phyloP scores from a whole-genome alignment of 495 filamentous ascomycete genomes.

The Cercophora newfieldiana region DNA sequence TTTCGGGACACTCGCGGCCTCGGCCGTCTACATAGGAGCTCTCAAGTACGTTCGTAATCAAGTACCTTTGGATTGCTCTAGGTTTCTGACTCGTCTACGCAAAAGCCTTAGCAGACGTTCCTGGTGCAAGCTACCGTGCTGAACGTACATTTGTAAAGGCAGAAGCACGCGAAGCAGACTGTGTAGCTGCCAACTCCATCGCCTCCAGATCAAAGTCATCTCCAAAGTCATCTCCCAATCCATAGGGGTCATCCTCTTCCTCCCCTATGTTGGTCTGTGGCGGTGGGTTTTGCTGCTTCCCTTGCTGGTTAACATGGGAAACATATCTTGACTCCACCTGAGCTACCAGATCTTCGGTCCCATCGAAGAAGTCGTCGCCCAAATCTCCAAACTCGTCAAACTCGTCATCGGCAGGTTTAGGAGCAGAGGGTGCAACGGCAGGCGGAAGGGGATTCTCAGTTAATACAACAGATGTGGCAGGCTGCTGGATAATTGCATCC shows the following conservation, averaged over 20 bases:
- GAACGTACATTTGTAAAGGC: slow-evolving; percentile 52
- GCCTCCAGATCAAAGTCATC: slow-evolving; percentile 70
- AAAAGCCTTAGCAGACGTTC: slow-evolving; percentile 46
- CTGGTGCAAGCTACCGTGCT: slow-evolving; percentile 27
- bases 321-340: slow-evolving; percentile 42
- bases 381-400: slow-evolving; percentile 56
- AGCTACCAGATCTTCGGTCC: slow-evolving; percentile 58
- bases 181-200: slow-evolving; percentile 59
- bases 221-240: slow-evolving; percentile 62
- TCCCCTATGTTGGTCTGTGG: slow-evolving; percentile 4
- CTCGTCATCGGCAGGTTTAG: slow-evolving; percentile 6
- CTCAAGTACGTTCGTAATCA: slow-evolving; percentile 69
- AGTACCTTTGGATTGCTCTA: slow-evolving; percentile 78
- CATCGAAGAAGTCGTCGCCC: slow-evolving; percentile 62
- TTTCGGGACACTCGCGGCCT: slow-evolving; percentile 65
- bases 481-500: slow-evolving; percentile 43
- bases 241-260: slow-evolving; percentile 44
- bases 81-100: slow-evolving; percentile 54
- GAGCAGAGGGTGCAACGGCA: not conserved
- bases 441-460: slow-evolving; percentile 2
- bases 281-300: not conserved
- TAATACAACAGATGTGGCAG: slow-evolving; percentile 49
- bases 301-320: slow-evolving; percentile 10
- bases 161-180: slow-evolving; percentile 34
- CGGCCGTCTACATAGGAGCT: slow-evolving; percentile 61